Base-by-base conservation (phyloP, 148 eudicot genomes). In the Vaccinium darrowii region DNA sequence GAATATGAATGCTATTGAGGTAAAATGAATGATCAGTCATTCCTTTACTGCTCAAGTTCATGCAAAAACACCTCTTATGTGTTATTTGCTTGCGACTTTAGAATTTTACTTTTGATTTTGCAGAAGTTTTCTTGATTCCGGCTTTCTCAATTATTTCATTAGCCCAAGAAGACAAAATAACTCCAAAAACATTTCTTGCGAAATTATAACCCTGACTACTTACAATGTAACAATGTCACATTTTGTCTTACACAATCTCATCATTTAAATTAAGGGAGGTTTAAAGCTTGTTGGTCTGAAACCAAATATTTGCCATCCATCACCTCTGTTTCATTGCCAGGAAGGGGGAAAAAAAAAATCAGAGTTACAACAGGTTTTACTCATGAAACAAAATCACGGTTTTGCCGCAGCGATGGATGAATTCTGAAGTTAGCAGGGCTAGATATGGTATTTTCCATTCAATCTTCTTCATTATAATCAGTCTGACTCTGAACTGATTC, bases 401-500 rank as follows among this genome's bases (percentile, higher is more conserved):
- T 52, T 78, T 14, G 56, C 60, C 0, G 60, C 80, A 52, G 80
- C 4, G 0, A 49, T 52, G 57, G 27, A 52, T 27, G 14, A 54
- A 79, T 23, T 54, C 65, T 54, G 63, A 14, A 54, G 81, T 30
- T 54, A 79, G 65, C 81, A 27, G 13, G 65, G 43, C 11, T 54
- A 0, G 43, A 19, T n/a, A 30, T 56, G 30, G 51, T 15, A 43
- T 65, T 52, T n/a, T 81, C 36, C 16, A 23, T 63, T 82, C 87
- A 81, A 51, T 86, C 86, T 53, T 89, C 90, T 15, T 86, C 89
- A 27, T 85, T 83, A 11, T 90, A 88, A 65, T 89, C 88, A 23
- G 90, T 89, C 85, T 52, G 78, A 83, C 93, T 89, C 85, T 52
- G 78, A 83, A 95, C 87, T 0, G 97, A 91, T 43, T 89, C 90